Evolutionary conservation across 176 grass and related monocot genomes (phyloP).

Genomic region (Elymus sibiricus): DNA sequence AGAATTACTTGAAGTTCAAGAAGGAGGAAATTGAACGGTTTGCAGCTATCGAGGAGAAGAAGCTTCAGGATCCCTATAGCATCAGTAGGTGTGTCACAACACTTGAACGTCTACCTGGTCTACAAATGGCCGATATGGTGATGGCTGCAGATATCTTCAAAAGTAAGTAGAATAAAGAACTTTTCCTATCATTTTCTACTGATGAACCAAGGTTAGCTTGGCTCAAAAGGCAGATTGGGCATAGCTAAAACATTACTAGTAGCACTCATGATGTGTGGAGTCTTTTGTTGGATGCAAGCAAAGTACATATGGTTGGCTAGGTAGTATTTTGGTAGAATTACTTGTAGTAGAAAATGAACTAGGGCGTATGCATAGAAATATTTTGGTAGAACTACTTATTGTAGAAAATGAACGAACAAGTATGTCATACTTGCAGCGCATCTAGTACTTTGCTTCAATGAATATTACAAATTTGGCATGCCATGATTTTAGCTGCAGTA

Average conservation of each 20-base stretch:
- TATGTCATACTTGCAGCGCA: too few relatives aligned
- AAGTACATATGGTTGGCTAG: too few relatives aligned
- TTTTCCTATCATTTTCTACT: not conserved
- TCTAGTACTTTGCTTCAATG: too few relatives aligned
- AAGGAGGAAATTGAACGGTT: not conserved
- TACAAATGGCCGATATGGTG: not conserved
- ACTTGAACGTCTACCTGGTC: not conserved
- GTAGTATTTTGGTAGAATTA: too few relatives aligned
- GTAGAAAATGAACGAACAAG: too few relatives aligned
- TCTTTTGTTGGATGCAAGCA: too few relatives aligned
- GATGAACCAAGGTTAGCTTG: not conserved
- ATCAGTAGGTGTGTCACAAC: not conserved
- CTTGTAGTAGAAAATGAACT: too few relatives aligned
- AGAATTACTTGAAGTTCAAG: slow-evolving; percentile 30
- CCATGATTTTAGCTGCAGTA: too few relatives aligned
- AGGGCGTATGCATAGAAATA: too few relatives aligned
- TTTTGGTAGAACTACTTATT: too few relatives aligned
- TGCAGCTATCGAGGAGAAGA: not conserved
- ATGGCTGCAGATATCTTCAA: not conserved
- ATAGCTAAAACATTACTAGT: not conserved
- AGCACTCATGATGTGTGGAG: too few relatives aligned
- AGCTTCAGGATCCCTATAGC: not conserved
- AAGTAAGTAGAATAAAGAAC: not conserved
- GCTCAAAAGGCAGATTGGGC: not conserved
- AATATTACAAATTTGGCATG: too few relatives aligned